Conservation (phyloP, 2,329 filamentous ascomycete species). For the Pyricularia grisea region DNA sequence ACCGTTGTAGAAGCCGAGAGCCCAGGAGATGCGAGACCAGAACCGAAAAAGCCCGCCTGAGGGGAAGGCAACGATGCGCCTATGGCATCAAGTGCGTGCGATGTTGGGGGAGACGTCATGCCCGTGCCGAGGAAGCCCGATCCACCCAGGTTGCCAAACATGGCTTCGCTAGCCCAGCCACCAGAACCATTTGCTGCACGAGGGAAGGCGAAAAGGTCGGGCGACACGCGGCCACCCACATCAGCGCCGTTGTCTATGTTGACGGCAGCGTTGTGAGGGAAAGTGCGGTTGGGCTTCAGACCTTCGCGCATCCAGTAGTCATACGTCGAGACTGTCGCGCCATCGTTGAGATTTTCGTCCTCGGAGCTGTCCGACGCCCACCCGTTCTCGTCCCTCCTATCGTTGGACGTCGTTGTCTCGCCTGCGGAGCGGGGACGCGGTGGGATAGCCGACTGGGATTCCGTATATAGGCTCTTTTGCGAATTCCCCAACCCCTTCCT, state of each 20-base stretch:
- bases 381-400: slow-evolving; percentile 23
- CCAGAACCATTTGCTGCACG: slow-evolving; percentile 20
- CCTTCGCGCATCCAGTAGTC: slow-evolving; percentile 52
- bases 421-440: slow-evolving; percentile 36
- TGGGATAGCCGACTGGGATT: slow-evolving; percentile 20
- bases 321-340: slow-evolving; percentile 32
- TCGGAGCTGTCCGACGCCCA: slow-evolving; percentile 34
- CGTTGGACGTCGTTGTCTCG: slow-evolving; percentile 31
- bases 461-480: slow-evolving; percentile 14
- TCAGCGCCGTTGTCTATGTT: neutral
- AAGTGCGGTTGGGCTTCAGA: slow-evolving; percentile 27
- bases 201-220: slow-evolving; percentile 47
- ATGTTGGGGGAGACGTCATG: slow-evolving; percentile 16
- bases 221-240: slow-evolving; percentile 25
- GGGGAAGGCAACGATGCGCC: slow-evolving; percentile 35
- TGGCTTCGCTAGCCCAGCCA: slow-evolving; percentile 36
- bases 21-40: slow-evolving; percentile 20
- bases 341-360: slow-evolving; percentile 7
- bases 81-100: slow-evolving; percentile 30
- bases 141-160: slow-evolving; percentile 32
- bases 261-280: slow-evolving; percentile 6
- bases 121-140: slow-evolving; percentile 20
- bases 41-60: slow-evolving; percentile 24
- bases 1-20: slow-evolving; percentile 17
- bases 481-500: slow-evolving; percentile 15